A percentile compares a stretch with the other conserved stretches of the same genome.
phyloP scores from a whole-genome alignment of 106 monocot genomes.

The Dendrobium catenatum region DNA sequence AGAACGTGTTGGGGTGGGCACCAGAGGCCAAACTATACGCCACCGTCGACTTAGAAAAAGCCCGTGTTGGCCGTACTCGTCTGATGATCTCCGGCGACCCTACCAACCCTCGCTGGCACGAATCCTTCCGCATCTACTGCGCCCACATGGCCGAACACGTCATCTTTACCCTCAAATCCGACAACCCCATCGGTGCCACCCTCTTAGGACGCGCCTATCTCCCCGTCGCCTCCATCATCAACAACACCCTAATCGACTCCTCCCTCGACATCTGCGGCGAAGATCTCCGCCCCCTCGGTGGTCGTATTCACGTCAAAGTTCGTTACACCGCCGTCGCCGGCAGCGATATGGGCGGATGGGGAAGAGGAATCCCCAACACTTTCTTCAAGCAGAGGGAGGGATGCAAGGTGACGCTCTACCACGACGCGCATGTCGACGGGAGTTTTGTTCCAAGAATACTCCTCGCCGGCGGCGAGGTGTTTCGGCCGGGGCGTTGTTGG shows the following conservation, averaged over 20 bases:
- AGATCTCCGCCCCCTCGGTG: not conserved
- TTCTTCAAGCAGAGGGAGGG: conserved; percentile 12
- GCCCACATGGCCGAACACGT: conserved; percentile 12
- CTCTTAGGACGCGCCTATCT: conserved; percentile 14
- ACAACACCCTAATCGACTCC: not conserved
- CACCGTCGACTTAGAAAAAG: conserved; percentile 22
- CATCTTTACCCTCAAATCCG: conserved; percentile 20
- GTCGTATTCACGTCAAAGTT: conserved; percentile 5
- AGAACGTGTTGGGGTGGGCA: not conserved
- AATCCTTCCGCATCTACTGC: conserved; percentile 27
- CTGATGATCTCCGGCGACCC: conserved; percentile 5
- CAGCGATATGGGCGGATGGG: not conserved
- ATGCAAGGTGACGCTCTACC: conserved; percentile 19
- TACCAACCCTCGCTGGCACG: conserved; percentile 12
- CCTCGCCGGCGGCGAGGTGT: conserved; percentile 5
- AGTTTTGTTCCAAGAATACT: conserved; percentile 7
- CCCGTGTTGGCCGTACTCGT: conserved; percentile 17
- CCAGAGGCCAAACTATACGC: conserved; percentile 13
- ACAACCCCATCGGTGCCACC: conserved; percentile 15
- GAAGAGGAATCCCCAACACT: conserved; percentile 14
- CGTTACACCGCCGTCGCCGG: not conserved
- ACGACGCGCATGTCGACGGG: conserved; percentile 8
- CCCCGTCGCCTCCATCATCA: not conserved
- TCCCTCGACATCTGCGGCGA: conserved; percentile 16
- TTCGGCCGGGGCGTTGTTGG: conserved; percentile 30